Percentiles rank a stretch among this genome's conserved stretches.
phyloP scores from a whole-genome alignment of 495 filamentous ascomycete genomes.

The Penicillium paxilli region DNA sequence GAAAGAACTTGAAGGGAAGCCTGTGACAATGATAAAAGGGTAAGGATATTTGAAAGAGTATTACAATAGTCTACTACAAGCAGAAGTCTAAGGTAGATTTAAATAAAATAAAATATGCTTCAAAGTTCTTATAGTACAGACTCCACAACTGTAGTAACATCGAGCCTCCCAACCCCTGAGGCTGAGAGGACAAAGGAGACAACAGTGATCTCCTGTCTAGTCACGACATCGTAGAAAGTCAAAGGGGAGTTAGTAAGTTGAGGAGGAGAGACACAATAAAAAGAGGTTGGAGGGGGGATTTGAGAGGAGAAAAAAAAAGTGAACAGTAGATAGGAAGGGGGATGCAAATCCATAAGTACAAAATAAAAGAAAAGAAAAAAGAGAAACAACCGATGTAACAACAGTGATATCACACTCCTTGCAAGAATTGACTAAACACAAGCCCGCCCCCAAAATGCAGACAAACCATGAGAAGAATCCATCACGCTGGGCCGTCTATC shows the following conservation, averaged over 20 bases:
- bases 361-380: conserved; percentile 27
- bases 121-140: conserved; percentile 12
- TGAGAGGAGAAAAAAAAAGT: conserved; percentile 12
- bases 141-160: neutral
- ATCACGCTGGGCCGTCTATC: conserved; percentile 26
- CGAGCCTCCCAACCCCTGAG: neutral
- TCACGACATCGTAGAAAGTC: conserved; percentile 12
- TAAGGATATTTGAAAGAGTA: too few relatives aligned
- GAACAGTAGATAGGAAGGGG: conserved; percentile 20
- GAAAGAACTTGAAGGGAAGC: too few relatives aligned
- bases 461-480: conserved; percentile 20
- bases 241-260: conserved; percentile 12
- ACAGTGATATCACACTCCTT: conserved; percentile 28
- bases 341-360: conserved; percentile 42
- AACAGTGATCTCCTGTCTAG: conserved; percentile 12
- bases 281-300: conserved; percentile 1
- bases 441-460: conserved; percentile 18
- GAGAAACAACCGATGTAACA: too few relatives aligned
- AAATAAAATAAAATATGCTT: too few relatives aligned
- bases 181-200: neutral
- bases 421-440: conserved; percentile 16
- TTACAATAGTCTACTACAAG: too few relatives aligned
- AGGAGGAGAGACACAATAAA: conserved; percentile 2
- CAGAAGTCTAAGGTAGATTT: too few relatives aligned
- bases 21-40: too few relatives aligned